Evolutionary conservation across 495 filamentous ascomycete genomes (phyloP).

Genomic region (Lasiosphaeris hirsuta): DNA sequence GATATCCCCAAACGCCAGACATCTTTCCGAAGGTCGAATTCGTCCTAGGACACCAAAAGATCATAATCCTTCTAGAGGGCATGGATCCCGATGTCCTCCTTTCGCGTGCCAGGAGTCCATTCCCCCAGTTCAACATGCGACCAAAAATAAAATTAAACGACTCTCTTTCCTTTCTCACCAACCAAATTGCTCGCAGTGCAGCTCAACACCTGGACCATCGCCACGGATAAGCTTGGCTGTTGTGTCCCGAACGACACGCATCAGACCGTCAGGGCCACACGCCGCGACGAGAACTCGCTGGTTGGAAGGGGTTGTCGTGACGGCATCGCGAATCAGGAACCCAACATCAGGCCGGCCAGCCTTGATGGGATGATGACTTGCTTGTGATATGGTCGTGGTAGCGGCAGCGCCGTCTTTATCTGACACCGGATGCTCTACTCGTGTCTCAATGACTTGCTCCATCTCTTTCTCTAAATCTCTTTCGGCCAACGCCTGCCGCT

Average conservation of each 20-base stretch:
- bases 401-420: conserved; percentile 13
- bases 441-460: conserved; percentile 18
- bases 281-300: conserved; percentile 49
- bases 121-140: no score
- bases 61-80: no score
- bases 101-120: no score
- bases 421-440: conserved; percentile 17
- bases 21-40: no score
- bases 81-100: no score
- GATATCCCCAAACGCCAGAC: no score
- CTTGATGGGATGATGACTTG: conserved; percentile 25
- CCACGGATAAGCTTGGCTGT: conserved; percentile 47
- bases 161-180: conserved; percentile 31
- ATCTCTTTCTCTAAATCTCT: conserved; percentile 22
- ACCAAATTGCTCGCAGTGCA: conserved; percentile 56
- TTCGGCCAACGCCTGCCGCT: conserved; percentile 7
- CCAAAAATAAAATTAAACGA: no score
- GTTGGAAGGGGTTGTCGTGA: conserved; percentile 35
- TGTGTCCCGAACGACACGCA: conserved; percentile 46
- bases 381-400: conserved; percentile 7
- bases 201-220: conserved; percentile 49
- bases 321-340: conserved; percentile 38
- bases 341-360: conserved; percentile 42
- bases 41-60: no score
- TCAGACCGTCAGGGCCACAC: conserved; percentile 50